Conservation (phyloP, 2,329 filamentous ascomycete genomes). For the Akanthomyces uredinophilus region DNA sequence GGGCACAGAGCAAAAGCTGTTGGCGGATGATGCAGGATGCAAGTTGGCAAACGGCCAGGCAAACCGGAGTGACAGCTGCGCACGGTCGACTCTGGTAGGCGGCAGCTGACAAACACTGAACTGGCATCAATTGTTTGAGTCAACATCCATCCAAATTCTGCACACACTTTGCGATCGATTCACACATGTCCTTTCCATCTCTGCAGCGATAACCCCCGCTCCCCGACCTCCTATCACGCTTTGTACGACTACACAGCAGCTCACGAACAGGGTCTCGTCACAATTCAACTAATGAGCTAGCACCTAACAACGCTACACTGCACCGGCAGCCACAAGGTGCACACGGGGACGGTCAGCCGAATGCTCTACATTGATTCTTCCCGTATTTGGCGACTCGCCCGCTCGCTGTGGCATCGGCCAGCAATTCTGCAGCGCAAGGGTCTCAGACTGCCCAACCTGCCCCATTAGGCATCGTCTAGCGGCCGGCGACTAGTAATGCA, state of each 20-base stretch:
- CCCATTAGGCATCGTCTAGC: not conserved
- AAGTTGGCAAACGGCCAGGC: not conserved
- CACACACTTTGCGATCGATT: not conserved
- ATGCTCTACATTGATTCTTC: not conserved
- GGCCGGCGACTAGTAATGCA: not conserved
- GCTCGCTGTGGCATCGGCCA: not conserved
- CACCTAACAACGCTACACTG: not conserved
- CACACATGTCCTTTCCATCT: not conserved
- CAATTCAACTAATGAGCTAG: not conserved
- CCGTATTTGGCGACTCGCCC: conserved; percentile 1
- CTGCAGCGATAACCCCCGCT: not conserved
- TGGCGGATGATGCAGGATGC: not conserved
- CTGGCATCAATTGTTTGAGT: too few relatives aligned
- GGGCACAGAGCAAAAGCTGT: not conserved
- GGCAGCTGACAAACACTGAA: not conserved
- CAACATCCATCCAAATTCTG: not conserved
- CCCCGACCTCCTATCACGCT: not conserved
- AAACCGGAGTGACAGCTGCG: too few relatives aligned
- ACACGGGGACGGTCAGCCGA: not conserved
- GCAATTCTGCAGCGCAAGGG: not conserved
- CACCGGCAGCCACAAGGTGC: not conserved
- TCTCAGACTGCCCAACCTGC: not conserved
- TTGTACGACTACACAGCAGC: not conserved
- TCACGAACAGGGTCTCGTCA: not conserved
- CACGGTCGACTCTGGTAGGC: not conserved